Conservation (phyloP, 805 yeast genomes). For the Wickerhamomyces tratensis region DNA sequence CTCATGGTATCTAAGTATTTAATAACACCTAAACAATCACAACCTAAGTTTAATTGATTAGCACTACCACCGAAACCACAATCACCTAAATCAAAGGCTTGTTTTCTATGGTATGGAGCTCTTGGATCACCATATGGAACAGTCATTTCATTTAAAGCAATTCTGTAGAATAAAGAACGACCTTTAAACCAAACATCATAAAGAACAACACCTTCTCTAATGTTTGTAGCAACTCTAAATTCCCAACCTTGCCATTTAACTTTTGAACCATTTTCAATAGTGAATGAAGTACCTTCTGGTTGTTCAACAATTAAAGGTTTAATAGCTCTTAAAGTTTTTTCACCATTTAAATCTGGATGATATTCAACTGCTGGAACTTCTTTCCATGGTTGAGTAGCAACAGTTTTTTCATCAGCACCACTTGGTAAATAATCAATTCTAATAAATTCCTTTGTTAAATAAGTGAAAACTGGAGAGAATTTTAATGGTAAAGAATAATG, state of each 20-base stretch:
- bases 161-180: constrained; percentile 63
- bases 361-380: constrained; percentile 56
- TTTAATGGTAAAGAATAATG: constrained; percentile 68
- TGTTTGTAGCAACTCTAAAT: constrained; percentile 58
- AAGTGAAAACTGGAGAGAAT: constrained; percentile 66
- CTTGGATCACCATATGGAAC: constrained; percentile 85
- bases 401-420: constrained; percentile 52
- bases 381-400: constrained; percentile 49
- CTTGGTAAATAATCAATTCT: constrained; percentile 70
- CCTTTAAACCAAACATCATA: constrained; percentile 71
- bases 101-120: constrained; percentile 77
- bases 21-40: constrained; percentile 77
- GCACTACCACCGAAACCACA: constrained; percentile 74
- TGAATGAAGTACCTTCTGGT: constrained; percentile 76
- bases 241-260: constrained; percentile 82
- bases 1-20: constrained; percentile 60
- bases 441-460: constrained; percentile 46
- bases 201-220: constrained; percentile 71
- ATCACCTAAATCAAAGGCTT: constrained; percentile 81
- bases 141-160: constrained; percentile 74
- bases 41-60: constrained; percentile 60
- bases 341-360: constrained; percentile 61
- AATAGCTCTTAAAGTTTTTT: constrained; percentile 37
- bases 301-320: constrained; percentile 64
- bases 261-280: constrained; percentile 41